phyloP scores from a whole-genome alignment of 768 basidiomycete species.

The Sarcodon aspratus region DNA sequence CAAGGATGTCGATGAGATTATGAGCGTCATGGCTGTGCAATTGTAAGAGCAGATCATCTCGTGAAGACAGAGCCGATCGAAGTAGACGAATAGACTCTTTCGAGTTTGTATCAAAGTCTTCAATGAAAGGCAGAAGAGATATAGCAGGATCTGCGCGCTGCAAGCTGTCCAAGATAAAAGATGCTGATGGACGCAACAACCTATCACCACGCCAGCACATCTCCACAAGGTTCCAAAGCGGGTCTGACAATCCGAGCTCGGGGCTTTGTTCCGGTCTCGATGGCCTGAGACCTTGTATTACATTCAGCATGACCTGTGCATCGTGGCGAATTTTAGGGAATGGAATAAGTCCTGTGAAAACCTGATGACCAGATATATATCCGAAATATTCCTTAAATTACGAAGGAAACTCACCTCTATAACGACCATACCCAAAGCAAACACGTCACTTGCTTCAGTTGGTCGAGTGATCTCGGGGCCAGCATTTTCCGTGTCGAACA shows the following conservation, averaged over 20 bases:
- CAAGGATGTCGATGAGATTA: neutral
- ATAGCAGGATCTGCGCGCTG: too few species aligned
- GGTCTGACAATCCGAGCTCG: neutral
- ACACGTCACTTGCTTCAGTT: constrained; percentile 10
- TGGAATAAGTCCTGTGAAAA: neutral
- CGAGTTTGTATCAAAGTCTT: too few species aligned
- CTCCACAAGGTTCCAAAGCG: neutral
- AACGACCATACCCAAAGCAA: constrained; percentile 9
- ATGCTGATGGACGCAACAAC: neutral
- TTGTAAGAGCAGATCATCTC: too few species aligned
- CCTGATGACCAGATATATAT: neutral
- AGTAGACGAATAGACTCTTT: too few species aligned
- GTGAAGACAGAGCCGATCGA: too few species aligned
- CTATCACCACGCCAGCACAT: neutral
- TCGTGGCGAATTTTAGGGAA: neutral
- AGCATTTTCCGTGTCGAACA: constrained; percentile 3
- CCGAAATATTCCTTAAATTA: too few species aligned
- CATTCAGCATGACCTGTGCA: neutral
- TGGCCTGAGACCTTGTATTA: neutral
- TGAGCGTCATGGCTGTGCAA: neutral
- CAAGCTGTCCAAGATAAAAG: too few species aligned
- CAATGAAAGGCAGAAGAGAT: too few species aligned
- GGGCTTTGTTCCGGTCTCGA: neutral
- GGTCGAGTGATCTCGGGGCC: constrained; percentile 2
- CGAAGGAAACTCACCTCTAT: constrained; percentile 8